phyloP scores from a whole-genome alignment of 163 green algal genomes.

The Chlorella variabilis region DNA sequence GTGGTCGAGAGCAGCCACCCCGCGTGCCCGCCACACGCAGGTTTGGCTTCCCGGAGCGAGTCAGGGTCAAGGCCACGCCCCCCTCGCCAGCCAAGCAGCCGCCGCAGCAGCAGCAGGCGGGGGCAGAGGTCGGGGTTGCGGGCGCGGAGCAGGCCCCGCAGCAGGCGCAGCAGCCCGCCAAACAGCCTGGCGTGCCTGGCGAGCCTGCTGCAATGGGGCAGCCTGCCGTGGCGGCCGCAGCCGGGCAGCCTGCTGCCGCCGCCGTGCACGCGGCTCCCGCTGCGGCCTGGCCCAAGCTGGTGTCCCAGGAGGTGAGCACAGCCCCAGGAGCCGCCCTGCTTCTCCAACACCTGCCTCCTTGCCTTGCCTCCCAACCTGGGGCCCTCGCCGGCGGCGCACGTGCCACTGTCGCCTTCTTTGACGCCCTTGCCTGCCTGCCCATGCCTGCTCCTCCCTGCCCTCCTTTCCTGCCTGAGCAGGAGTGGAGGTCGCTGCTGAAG shows the following conservation, averaged over 20 bases:
- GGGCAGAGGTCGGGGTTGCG: background rate
- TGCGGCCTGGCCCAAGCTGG: background rate
- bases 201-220: background rate
- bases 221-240: background rate
- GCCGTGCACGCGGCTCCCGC: background rate
- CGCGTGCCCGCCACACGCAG: background rate
- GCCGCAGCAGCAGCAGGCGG: background rate
- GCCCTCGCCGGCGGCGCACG: too few species aligned
- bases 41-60: conserved; percentile 7
- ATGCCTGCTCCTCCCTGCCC: too few species aligned
- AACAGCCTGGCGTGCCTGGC: too few species aligned
- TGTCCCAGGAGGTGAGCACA: background rate
- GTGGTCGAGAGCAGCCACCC: too few species aligned
- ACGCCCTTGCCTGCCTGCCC: background rate
- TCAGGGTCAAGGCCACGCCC: background rate
- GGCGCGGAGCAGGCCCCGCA: too few species aligned
- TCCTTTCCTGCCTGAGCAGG: background rate
- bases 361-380: background rate
- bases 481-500: background rate
- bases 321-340: background rate
- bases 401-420: background rate
- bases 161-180: background rate
- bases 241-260: too few species aligned
- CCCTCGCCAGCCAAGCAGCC: background rate
- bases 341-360: background rate